A percentile compares a stretch with the other conserved stretches of the same genome.
Evolutionary conservation across 805 yeast genomes (phyloP).

Genomic region (Tetrapisispora taiwanensis): DNA sequence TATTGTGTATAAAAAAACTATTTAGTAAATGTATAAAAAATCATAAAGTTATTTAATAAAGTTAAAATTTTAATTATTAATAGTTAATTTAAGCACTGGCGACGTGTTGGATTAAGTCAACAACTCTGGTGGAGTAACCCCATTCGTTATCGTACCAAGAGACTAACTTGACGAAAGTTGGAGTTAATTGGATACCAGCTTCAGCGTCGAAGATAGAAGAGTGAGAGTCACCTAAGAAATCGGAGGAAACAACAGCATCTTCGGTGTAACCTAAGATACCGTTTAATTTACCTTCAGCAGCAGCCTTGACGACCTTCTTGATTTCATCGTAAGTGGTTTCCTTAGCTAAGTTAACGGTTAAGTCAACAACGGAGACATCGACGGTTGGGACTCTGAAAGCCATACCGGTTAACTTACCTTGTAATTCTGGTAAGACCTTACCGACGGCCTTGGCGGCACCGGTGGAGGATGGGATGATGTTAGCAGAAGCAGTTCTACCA

Average conservation of each 20-base stretch:
- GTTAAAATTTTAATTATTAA: not conserved
- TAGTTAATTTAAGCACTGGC: slow-evolving; percentile 30
- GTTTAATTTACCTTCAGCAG: slow-evolving; percentile 49
- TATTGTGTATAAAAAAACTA: slow-evolving; percentile 1
- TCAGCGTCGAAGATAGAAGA: slow-evolving; percentile 60
- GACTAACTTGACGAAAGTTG: slow-evolving; percentile 59
- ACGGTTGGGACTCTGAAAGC: slow-evolving; percentile 66
- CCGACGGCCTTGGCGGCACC: slow-evolving; percentile 76
- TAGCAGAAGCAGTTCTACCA: slow-evolving; percentile 68
- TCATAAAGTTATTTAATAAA: not conserved
- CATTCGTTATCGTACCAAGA: slow-evolving; percentile 69
- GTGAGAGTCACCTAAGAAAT: slow-evolving; percentile 52
- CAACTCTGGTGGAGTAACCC: slow-evolving; percentile 71
- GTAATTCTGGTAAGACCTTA: slow-evolving; percentile 60
- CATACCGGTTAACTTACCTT: slow-evolving; percentile 67
- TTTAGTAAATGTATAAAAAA: slow-evolving; percentile 1
- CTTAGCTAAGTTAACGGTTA: slow-evolving; percentile 52
- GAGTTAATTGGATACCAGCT: slow-evolving; percentile 63
- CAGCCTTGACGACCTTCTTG: slow-evolving; percentile 47
- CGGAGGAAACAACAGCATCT: slow-evolving; percentile 61
- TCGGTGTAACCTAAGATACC: slow-evolving; percentile 63
- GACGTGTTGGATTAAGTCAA: slow-evolving; percentile 57
- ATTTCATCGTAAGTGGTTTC: slow-evolving; percentile 55
- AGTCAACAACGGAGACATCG: slow-evolving; percentile 64
- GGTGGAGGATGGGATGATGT: slow-evolving; percentile 66